Evolutionary conservation across 208 protist species (phyloP).

Genomic region (Crithidia sp.): DNA sequence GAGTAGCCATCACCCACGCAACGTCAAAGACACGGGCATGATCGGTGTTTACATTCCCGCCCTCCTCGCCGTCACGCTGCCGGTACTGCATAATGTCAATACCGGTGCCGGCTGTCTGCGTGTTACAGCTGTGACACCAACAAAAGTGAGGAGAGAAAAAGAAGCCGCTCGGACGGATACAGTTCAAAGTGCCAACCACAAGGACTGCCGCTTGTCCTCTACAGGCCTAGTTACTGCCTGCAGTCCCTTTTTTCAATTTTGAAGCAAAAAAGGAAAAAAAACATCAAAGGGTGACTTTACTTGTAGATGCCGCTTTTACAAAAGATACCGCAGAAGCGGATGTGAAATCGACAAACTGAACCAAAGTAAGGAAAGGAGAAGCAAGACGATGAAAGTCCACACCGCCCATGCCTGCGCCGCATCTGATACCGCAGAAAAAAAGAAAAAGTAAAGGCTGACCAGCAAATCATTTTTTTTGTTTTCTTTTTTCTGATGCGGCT

Average conservation of each 20-base stretch:
- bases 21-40: neutral
- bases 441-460: too few relatives aligned
- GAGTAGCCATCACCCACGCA: neutral
- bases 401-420: too few relatives aligned
- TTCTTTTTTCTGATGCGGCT: neutral
- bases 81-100: conserved; percentile 14
- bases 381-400: neutral
- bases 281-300: conserved; percentile 8
- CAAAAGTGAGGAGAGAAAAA: conserved; percentile 17
- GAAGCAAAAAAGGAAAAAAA: conserved; percentile 1
- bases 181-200: too few relatives aligned
- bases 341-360: neutral
- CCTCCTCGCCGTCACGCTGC: neutral
- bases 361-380: neutral
- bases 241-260: too few relatives aligned
- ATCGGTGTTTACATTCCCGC: too few relatives aligned
- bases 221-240: too few relatives aligned
- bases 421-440: too few relatives aligned
- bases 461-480: too few relatives aligned
- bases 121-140: conserved; percentile 11
- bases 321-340: too few relatives aligned
- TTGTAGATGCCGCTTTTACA: neutral
- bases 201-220: too few relatives aligned
- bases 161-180: neutral
- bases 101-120: neutral